These are phyloP conservation scores for Leccinum boreale DNA, from an alignment of 768 basidiomycete genomes.

Conservation along the genomic window DNA sequence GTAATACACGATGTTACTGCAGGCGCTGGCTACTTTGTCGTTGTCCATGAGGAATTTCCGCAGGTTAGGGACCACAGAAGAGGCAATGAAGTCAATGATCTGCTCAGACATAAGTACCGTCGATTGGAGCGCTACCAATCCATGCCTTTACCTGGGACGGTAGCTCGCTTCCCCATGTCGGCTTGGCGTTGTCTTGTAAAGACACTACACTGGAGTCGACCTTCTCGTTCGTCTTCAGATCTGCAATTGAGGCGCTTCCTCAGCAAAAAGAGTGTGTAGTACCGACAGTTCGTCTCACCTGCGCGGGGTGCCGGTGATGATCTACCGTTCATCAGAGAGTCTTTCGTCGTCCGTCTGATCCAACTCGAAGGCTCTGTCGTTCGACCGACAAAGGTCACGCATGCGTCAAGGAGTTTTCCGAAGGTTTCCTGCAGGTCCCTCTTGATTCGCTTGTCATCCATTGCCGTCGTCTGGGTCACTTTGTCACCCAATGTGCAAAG, in stretches of 20 bases:
- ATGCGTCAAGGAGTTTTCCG: constrained; percentile 79
- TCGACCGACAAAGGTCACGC: constrained; percentile 68
- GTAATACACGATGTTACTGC: constrained; percentile 81
- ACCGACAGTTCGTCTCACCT: constrained; percentile 35
- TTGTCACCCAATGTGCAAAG: constrained; percentile 78
- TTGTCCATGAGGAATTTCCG: constrained; percentile 79
- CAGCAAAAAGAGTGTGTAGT: background rate
- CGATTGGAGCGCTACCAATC: constrained; percentile 15
- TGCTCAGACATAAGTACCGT: constrained; percentile 30
- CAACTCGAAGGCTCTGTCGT: constrained; percentile 75
- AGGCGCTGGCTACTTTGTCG: constrained; percentile 77
- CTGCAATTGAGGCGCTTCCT: constrained; percentile 23
- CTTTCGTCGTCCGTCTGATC: constrained; percentile 69
- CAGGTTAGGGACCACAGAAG: constrained; percentile 65
- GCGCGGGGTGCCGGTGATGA: constrained; percentile 63
- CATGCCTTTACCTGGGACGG: constrained; percentile 24
- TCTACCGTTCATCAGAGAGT: constrained; percentile 63
- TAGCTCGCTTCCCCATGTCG: constrained; percentile 27
- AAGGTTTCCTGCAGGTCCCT: constrained; percentile 94
- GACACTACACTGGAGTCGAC: constrained; percentile 42
- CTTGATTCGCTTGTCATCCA: constrained; percentile 84
- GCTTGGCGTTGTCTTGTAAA: constrained; percentile 30
- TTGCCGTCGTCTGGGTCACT: constrained; percentile 81
- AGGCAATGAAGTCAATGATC: constrained; percentile 72
- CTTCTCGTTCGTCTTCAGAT: constrained; percentile 62